Evolutionary conservation across 257 asterid species (phyloP), one percentile per base, ranked within the genome.

Genomic region (Plantago ovata): DNA sequence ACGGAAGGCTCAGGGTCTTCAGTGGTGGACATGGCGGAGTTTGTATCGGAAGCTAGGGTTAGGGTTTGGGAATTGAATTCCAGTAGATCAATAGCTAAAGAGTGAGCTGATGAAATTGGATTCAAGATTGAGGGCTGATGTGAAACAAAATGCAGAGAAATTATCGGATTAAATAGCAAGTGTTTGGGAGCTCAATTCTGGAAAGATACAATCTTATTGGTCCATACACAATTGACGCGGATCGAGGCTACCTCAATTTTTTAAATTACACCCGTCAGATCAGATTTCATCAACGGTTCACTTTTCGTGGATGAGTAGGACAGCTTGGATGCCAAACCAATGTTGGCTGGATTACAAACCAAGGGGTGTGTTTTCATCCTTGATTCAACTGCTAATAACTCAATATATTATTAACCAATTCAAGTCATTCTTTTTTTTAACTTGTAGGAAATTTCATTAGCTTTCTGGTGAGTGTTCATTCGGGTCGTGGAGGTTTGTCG

Each of bases 311-410:
- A 63, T 21, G 70, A 20, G 32, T 33, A 11, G 33, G 68, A 40
- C 79, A 45, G 53, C 2, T 51, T 74, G 81, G 70, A 77, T 72
- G 70, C 69, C 63, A 36, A 63, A 46, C 66, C 53, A 21, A 6
- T 33, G 61, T 15, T 51, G 21, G 53, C 52, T 40, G 40, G 18
- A 74, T 66, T 19, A 43, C 21, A 43, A 55, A 49, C 0, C 0
- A 5, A 19, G 40, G 54, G 56, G 68, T 90, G 98, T 90, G 95
- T 75, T 90, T 90, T 72, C 81, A 8, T 70, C 73, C 72, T 72
- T 32, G 65, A 77, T 79, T 82, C 20, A 63, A 63, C 3, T 40
- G 48, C 14, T 7, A 18, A 81, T 75, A 80, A 75, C 73, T 81
- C 41, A 66, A 64, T 66, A 40, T 73, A 36, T 3, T 53, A 20